These are phyloP conservation scores for Pulveroboletus sp. DNA, from an alignment of 768 basidiomycete genomes.

Conservation along the genomic window DNA sequence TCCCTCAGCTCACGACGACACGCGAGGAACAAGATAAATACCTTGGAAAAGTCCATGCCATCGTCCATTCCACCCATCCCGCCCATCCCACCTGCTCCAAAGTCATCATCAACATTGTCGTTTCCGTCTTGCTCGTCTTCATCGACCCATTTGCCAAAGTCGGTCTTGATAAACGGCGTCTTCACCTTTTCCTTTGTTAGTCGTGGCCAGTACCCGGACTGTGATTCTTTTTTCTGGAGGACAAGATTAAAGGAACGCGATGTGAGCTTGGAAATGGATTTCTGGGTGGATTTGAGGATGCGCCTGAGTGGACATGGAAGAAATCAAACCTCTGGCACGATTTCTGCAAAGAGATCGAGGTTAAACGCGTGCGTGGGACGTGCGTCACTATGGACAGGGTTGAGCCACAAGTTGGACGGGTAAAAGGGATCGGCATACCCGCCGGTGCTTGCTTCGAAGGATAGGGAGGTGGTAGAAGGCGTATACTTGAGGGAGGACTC, in stretches of 20 bases:
- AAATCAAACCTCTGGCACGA: constrained; percentile 62
- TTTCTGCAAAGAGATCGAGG: constrained; percentile 70
- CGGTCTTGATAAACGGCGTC: constrained; percentile 84
- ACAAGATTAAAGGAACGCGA: constrained; percentile 63
- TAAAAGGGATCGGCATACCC: constrained; percentile 40
- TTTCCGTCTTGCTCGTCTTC: constrained; percentile 91
- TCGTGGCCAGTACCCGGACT: constrained; percentile 87
- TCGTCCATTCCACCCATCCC: constrained; percentile 39
- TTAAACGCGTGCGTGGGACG: constrained; percentile 69
- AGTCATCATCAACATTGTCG: constrained; percentile 35
- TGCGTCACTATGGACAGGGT: constrained; percentile 29
- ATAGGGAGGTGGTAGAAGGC: constrained; percentile 51
- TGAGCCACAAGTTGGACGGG: constrained; percentile 2
- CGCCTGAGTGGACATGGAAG: background rate
- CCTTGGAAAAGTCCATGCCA: constrained; percentile 65
- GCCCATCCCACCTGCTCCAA: constrained; percentile 31
- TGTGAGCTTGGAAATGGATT: constrained; percentile 30
- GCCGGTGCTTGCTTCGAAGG: constrained; percentile 63
- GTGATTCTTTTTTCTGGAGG: constrained; percentile 75
- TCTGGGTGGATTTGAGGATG: constrained; percentile 13
- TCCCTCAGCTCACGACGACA: constrained; percentile 3
- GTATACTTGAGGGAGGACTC: constrained; percentile 53
- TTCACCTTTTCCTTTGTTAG: constrained; percentile 85
- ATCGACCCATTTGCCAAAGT: constrained; percentile 94
- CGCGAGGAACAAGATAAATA: constrained; percentile 20